A percentile compares a stretch with the other conserved stretches of the same genome.
These are phyloP conservation scores for Porphyrellus cyaneotinctus DNA, from an alignment of 768 basidiomycete genomes.

Conservation along the genomic window DNA sequence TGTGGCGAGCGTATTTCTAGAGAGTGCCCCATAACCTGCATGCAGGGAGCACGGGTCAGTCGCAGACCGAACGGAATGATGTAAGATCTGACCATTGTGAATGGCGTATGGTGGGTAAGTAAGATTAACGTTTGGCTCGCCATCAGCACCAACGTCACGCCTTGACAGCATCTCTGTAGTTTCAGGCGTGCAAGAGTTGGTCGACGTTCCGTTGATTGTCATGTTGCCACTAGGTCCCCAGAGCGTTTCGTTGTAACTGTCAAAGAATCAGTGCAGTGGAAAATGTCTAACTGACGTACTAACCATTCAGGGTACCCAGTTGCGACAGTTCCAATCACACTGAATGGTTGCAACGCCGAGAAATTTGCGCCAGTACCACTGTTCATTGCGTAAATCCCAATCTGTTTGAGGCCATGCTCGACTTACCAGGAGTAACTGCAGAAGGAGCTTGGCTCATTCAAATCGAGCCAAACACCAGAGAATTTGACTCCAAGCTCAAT, in stretches of 20 bases:
- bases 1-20: conserved; percentile 54
- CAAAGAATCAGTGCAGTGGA: neutral
- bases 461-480: conserved; percentile 66
- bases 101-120: conserved; percentile 65
- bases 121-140: conserved; percentile 44
- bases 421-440: conserved; percentile 55
- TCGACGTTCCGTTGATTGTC: conserved; percentile 62
- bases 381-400: conserved; percentile 1
- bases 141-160: conserved; percentile 50
- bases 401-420: too few relatives aligned
- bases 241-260: conserved; percentile 56
- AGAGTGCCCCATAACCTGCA: conserved; percentile 51
- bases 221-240: conserved; percentile 74
- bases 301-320: conserved; percentile 70
- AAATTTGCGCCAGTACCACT: conserved; percentile 53
- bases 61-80: neutral
- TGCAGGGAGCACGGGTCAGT: neutral
- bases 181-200: conserved; percentile 37
- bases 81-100: conserved; percentile 52
- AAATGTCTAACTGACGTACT: neutral
- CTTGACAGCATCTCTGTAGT: conserved; percentile 25
- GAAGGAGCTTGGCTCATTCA: conserved; percentile 67
- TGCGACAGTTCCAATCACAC: conserved; percentile 43
- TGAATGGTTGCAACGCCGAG: conserved; percentile 56
- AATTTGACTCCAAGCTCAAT: conserved; percentile 49